Evolutionary conservation across 768 basidiomycete genomes (phyloP).

Genomic region (Cystoderma amianthinum): DNA sequence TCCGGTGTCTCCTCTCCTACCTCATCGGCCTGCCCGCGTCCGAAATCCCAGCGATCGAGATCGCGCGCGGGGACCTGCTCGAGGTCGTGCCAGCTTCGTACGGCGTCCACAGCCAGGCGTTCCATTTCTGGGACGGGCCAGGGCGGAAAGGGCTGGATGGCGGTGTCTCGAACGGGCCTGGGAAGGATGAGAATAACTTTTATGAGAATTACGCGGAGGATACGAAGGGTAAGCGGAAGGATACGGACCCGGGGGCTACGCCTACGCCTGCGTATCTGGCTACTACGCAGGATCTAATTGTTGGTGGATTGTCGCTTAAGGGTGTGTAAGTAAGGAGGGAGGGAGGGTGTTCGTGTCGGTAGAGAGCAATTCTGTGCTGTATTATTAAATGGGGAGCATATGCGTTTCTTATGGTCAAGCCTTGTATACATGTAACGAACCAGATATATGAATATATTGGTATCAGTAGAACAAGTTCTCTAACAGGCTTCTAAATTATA

Average conservation of each 20-base stretch:
- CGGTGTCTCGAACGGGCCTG: constrained; percentile 17
- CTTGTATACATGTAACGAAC: no score
- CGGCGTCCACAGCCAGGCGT: constrained; percentile 85
- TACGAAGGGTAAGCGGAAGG: constrained; percentile 53
- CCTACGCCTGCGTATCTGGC: no score
- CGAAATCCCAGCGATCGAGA: constrained; percentile 96
- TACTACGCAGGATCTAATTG: no score
- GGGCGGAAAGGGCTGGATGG: constrained; percentile 44
- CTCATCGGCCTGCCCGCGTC: constrained; percentile 90
- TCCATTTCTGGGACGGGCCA: constrained; percentile 89
- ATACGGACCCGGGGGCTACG: constrained; percentile 13
- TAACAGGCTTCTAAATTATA: no score
- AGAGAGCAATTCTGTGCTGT: no score
- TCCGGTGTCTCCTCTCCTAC: constrained; percentile 90
- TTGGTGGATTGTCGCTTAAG: no score
- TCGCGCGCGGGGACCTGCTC: constrained; percentile 93
- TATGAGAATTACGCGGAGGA: constrained; percentile 87
- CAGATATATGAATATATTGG: no score
- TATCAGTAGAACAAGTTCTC: no score
- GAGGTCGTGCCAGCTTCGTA: constrained; percentile 88
- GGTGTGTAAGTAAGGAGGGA: no score
- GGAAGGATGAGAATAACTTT: constrained; percentile 68
- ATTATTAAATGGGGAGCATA: no score
- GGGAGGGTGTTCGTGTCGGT: no score
- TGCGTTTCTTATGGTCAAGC: no score